Conservation (phyloP, 371 early-diverging fungal genomes). For the Lichtheimia ramosa region DNA sequence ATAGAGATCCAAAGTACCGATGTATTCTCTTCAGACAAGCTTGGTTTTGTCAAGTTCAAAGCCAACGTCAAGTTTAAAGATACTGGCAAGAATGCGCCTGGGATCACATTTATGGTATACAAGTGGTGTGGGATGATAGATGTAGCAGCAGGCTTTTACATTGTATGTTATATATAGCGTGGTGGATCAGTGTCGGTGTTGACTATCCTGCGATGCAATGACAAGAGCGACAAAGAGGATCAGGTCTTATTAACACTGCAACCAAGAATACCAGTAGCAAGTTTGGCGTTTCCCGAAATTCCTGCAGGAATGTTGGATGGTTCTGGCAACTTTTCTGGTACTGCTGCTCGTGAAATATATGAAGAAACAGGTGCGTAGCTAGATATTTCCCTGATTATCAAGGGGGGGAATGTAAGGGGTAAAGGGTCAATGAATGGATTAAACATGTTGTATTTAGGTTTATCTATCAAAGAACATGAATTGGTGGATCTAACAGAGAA, state of each 20-base stretch:
- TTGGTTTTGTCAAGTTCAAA: constrained; percentile 80
- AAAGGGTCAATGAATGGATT: background rate
- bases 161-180: constrained; percentile 40
- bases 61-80: constrained; percentile 55
- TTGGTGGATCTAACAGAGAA: constrained; percentile 67
- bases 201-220: constrained; percentile 51
- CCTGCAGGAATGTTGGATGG: constrained; percentile 91
- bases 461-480: constrained; percentile 60
- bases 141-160: background rate
- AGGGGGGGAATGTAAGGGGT: background rate
- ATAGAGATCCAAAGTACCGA: constrained; percentile 73
- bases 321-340: constrained; percentile 69
- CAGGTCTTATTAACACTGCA: constrained; percentile 72
- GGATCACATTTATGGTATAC: constrained; percentile 76
- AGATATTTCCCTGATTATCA: background rate
- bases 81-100: constrained; percentile 62
- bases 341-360: constrained; percentile 66
- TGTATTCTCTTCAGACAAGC: constrained; percentile 57
- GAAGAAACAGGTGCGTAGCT: constrained; percentile 59
- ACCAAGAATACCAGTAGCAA: constrained; percentile 72
- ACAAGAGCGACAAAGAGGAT: constrained; percentile 35
- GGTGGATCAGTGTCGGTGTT: constrained; percentile 79
- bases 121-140: background rate
- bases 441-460: constrained; percentile 30
- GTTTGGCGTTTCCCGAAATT: constrained; percentile 64